Evolutionary conservation across 176 grass and related monocot genomes (phyloP).

Genomic region (Calamus simplicifolius): DNA sequence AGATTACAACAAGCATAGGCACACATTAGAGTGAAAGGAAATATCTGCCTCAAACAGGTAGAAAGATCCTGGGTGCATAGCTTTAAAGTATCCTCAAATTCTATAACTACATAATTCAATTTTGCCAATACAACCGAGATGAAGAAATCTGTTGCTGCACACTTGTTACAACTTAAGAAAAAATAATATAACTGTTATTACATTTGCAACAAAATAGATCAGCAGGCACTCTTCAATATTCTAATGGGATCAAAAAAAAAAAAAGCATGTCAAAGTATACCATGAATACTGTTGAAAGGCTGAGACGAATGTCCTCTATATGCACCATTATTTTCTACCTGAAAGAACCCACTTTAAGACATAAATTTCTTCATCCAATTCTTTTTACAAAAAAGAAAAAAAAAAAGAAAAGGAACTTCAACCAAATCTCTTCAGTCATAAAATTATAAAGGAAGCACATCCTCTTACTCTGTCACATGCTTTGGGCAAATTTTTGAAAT

Average conservation of each 20-base stretch:
- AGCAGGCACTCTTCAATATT: background rate
- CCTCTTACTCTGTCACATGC: constrained; percentile 15
- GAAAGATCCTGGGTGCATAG: no score
- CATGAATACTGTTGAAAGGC: constrained; percentile 28
- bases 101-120: no score
- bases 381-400: background rate
- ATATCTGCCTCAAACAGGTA: no score
- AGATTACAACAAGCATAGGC: no score
- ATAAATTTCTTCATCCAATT: background rate
- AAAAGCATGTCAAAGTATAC: constrained; percentile 1
- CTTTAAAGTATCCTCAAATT: no score
- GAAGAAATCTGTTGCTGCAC: no score
- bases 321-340: constrained; percentile 25
- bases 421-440: background rate
- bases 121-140: no score
- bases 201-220: constrained; percentile 10
- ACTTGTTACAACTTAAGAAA: no score
- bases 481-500: constrained; percentile 17
- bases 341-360: background rate
- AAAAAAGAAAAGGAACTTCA: background rate
- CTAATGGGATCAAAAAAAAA: background rate
- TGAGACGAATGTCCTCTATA: constrained; percentile 22
- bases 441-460: background rate
- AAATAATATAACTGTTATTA: no score
- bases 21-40: no score